Percentiles rank a stretch among this genome's conserved stretches.
These are phyloP conservation scores for Termitomyces sp. DNA, from an alignment of 768 basidiomycete species.

Conservation along the genomic window DNA sequence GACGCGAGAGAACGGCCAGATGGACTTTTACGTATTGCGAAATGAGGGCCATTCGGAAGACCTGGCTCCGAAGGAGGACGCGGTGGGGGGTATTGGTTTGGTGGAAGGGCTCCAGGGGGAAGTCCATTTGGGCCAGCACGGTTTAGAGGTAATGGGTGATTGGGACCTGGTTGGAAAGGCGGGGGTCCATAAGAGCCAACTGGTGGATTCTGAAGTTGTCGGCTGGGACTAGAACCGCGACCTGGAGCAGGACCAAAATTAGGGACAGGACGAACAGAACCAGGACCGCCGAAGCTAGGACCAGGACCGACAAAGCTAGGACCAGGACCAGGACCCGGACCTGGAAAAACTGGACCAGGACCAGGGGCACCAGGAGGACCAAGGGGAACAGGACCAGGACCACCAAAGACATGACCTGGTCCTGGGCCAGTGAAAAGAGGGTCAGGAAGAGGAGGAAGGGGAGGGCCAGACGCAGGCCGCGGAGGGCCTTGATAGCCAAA, in stretches of 20 bases:
- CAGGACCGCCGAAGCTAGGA: neutral
- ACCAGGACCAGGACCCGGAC: neutral
- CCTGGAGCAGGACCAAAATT: conserved; percentile 6
- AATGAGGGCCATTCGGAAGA: conserved; percentile 25
- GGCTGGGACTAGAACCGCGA: conserved; percentile 11
- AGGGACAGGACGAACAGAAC: neutral
- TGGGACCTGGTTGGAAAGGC: conserved; percentile 12
- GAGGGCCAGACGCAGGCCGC: neutral
- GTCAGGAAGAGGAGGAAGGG: conserved; percentile 2
- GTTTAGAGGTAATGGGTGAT: conserved; percentile 8
- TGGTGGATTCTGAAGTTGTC: conserved; percentile 4
- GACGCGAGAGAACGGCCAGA: conserved; percentile 56
- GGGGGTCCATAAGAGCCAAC: conserved; percentile 11
- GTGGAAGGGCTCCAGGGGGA: conserved; percentile 13
- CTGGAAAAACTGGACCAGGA: neutral
- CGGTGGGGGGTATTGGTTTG: conserved; percentile 16
- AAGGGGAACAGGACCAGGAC: neutral
- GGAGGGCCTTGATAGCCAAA: neutral
- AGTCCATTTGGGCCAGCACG: conserved; percentile 15
- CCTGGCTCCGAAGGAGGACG: conserved; percentile 46
- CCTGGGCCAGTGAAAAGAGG: neutral
- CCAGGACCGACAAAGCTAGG: neutral
- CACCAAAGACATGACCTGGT: neutral
- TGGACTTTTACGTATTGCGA: conserved; percentile 40
- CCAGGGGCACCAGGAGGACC: neutral